Conservation (phyloP, 805 yeast species). For the Candida palmyrensis region DNA sequence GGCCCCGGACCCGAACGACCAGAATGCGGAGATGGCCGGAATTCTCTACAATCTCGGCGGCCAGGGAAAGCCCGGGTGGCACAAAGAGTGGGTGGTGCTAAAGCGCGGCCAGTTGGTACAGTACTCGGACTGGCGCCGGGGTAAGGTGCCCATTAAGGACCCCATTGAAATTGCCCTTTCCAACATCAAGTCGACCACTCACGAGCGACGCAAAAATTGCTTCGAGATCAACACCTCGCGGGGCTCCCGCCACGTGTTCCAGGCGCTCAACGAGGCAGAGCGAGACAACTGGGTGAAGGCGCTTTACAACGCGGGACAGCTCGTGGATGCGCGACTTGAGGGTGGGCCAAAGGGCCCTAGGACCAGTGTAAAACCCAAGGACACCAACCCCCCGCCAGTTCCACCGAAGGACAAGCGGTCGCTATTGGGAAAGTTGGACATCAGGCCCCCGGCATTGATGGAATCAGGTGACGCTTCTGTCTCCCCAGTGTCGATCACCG, state of each 20-base stretch:
- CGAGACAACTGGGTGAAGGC: conserved; percentile 63
- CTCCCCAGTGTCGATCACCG: conserved; percentile 30
- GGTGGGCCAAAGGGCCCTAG: not conserved
- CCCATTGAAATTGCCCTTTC: conserved; percentile 73
- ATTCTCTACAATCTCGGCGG: conserved; percentile 56
- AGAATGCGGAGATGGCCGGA: conserved; percentile 37
- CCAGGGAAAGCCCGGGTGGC: conserved; percentile 71
- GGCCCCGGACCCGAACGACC: conserved; percentile 10
- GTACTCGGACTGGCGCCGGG: conserved; percentile 76
- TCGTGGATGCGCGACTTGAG: conserved; percentile 22
- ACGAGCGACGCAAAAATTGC: conserved; percentile 51
- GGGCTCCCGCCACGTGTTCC: conserved; percentile 64
- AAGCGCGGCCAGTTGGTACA: conserved; percentile 65
- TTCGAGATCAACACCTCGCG: conserved; percentile 72
- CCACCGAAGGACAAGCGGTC: not conserved
- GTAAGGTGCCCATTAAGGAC: conserved; percentile 52
- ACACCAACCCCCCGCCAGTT: too few species aligned
- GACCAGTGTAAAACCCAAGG: too few species aligned
- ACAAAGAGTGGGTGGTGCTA: conserved; percentile 80
- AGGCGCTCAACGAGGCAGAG: conserved; percentile 67
- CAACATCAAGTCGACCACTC: conserved; percentile 45
- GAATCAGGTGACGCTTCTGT: conserved; percentile 6
- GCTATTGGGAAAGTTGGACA: not conserved
- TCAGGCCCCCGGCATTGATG: not conserved
- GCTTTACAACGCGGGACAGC: conserved; percentile 53